Percentiles rank a stretch among this genome's conserved stretches.
These are phyloP conservation scores for Cyberlindnera lachancei DNA, from an alignment of 805 yeast genomes.

Conservation along the genomic window DNA sequence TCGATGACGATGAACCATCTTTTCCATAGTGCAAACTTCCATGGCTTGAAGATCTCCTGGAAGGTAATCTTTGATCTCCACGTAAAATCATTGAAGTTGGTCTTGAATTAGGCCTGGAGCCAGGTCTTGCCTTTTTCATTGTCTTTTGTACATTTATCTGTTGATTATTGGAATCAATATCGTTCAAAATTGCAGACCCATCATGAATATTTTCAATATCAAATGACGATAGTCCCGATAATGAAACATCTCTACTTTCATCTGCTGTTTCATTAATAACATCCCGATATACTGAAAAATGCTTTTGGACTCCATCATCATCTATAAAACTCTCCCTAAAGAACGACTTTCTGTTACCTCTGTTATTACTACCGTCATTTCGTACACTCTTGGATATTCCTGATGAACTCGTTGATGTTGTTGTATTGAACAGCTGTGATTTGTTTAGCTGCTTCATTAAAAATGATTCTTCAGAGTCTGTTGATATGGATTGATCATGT, in stretches of 20 bases:
- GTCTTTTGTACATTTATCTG: not conserved
- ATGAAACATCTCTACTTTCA: constrained; percentile 15
- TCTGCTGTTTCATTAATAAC: constrained; percentile 17
- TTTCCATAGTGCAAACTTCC: too few species aligned
- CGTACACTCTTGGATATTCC: too few species aligned
- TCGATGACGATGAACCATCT: too few species aligned
- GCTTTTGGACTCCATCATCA: constrained; percentile 16
- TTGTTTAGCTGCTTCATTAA: constrained; percentile 20
- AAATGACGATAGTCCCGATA: constrained; percentile 14
- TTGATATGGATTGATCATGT: constrained; percentile 16
- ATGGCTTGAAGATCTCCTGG: too few species aligned
- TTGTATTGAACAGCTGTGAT: constrained; percentile 15
- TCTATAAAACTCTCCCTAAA: constrained; percentile 22
- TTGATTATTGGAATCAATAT: constrained; percentile 8
- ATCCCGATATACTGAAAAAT: constrained; percentile 19
- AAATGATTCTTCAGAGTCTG: constrained; percentile 25
- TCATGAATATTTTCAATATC: too few species aligned
- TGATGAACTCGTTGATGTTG: not conserved
- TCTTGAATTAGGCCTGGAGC: too few species aligned
- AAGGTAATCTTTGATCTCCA: too few species aligned
- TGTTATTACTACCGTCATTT: too few species aligned
- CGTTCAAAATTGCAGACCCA: constrained; percentile 13
- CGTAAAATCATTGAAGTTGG: too few species aligned
- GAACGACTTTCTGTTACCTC: constrained; percentile 11
- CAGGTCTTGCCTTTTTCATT: too few species aligned